Evolutionary conservation across 768 basidiomycete genomes (phyloP).

Genomic region (Suillus plorans): DNA sequence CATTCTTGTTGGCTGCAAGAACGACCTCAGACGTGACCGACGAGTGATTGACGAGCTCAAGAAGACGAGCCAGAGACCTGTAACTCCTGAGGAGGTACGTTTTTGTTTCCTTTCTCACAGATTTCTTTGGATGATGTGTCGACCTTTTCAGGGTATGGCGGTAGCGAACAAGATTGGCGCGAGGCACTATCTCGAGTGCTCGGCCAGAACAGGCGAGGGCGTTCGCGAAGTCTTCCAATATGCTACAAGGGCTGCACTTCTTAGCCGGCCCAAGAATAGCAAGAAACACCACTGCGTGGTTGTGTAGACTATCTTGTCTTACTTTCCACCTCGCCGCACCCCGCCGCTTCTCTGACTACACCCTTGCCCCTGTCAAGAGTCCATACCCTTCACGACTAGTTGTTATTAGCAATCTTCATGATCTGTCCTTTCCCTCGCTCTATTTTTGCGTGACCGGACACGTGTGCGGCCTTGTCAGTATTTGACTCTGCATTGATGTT

Average conservation of each 20-base stretch:
- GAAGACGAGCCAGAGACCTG: constrained; percentile 92
- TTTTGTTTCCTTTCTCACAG: neutral
- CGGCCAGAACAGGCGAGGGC: constrained; percentile 93
- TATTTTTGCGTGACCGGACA: constrained; percentile 15
- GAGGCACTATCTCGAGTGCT: constrained; percentile 96
- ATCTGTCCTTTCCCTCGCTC: constrained; percentile 28
- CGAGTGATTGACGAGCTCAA: constrained; percentile 92
- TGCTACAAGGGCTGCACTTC: constrained; percentile 89
- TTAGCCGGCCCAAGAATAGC: constrained; percentile 49
- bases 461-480: constrained; percentile 5
- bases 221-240: constrained; percentile 99
- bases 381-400: constrained; percentile 38
- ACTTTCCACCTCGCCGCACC: constrained; percentile 14
- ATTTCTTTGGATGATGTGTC: constrained; percentile 7
- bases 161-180: constrained; percentile 97
- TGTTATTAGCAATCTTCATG: constrained; percentile 37
- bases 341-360: constrained; percentile 13
- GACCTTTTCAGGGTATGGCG: constrained; percentile 72
- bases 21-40: constrained; percentile 92
- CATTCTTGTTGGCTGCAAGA: constrained; percentile 99
- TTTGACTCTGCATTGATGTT: constrained; percentile 1
- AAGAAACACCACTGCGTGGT: constrained; percentile 46
- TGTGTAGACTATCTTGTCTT: constrained; percentile 36
- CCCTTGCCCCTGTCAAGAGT: constrained; percentile 24
- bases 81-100: constrained; percentile 87